A percentile compares a stretch with the other conserved stretches of the same genome.
Conservation (phyloP, 352 stramenopile genomes). For the Plasmopara viticola region DNA sequence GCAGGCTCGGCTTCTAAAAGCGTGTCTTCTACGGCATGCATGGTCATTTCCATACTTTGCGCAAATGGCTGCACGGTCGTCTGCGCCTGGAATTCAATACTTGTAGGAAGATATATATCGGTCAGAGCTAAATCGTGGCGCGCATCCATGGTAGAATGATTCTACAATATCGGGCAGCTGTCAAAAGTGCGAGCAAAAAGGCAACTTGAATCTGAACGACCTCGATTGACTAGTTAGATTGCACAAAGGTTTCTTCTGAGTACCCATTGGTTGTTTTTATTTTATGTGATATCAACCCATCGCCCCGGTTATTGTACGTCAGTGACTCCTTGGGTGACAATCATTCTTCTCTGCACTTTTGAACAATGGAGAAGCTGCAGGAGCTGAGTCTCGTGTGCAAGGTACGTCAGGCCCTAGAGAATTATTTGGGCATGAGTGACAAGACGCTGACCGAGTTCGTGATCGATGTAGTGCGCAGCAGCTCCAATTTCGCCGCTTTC, state of each 20-base stretch:
- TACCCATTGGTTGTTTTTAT: not conserved
- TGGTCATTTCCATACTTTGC: constrained; percentile 12
- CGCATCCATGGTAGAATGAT: constrained; percentile 16
- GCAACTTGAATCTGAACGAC: constrained; percentile 28
- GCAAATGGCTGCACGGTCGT: constrained; percentile 14
- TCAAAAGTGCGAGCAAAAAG: constrained; percentile 21
- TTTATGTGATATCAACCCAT: too few species aligned
- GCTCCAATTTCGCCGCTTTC: constrained; percentile 53
- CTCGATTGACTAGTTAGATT: constrained; percentile 6
- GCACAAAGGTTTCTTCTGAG: not conserved
- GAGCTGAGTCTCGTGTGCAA: constrained; percentile 86
- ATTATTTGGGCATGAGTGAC: constrained; percentile 93
- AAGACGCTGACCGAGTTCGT: constrained; percentile 96
- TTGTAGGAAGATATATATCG: constrained; percentile 8
- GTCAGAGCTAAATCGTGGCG: constrained; percentile 16
- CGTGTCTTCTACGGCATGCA: constrained; percentile 17
- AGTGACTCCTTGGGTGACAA: not conserved
- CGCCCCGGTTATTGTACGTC: not conserved
- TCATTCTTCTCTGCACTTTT: not conserved
- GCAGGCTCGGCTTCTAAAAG: constrained; percentile 9
- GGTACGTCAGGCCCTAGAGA: constrained; percentile 84
- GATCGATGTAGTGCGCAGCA: constrained; percentile 85
- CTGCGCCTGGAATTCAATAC: constrained; percentile 18
- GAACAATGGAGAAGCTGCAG: constrained; percentile 80
- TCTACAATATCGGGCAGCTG: too few species aligned